phyloP scores from a whole-genome alignment of 768 basidiomycete genomes.

The Filobasidium wieringae region DNA sequence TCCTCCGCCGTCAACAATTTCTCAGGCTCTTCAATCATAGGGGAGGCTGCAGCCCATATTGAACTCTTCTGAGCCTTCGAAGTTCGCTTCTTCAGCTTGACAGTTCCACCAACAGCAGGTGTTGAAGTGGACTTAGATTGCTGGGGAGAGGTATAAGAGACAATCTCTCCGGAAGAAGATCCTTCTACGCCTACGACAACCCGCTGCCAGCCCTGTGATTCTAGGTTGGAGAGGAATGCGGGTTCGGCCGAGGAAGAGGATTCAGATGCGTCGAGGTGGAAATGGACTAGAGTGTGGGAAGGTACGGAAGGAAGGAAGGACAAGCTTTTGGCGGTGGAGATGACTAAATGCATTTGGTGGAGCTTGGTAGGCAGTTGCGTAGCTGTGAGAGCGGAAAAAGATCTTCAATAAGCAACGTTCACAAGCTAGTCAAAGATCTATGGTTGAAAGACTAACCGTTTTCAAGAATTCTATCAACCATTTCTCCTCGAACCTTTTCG shows the following conservation, averaged over 20 bases:
- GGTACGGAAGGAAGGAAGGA: constrained; percentile 27
- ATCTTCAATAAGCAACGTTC: neutral
- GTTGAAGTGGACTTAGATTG: constrained; percentile 4
- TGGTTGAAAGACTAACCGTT: constrained; percentile 24
- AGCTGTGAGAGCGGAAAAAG: constrained; percentile 15
- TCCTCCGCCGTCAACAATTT: constrained; percentile 73
- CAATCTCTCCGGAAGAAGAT: constrained; percentile 9
- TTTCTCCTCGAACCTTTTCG: constrained; percentile 29
- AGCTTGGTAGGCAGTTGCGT: constrained; percentile 28
- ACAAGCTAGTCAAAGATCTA: neutral
- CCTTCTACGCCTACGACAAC: constrained; percentile 2
- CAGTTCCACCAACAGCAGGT: constrained; percentile 13
- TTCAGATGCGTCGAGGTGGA: constrained; percentile 23
- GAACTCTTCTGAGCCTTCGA: constrained; percentile 73
- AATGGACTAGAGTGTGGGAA: constrained; percentile 29
- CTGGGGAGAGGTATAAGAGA: neutral
- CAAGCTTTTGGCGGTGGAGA: constrained; percentile 26
- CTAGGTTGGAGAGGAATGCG: constrained; percentile 5
- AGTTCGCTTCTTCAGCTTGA: constrained; percentile 27
- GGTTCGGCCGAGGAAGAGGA: neutral
- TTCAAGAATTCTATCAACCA: constrained; percentile 36
- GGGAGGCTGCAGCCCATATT: constrained; percentile 68
- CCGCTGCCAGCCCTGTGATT: constrained; percentile 1
- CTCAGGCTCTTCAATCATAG: constrained; percentile 56
- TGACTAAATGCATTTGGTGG: constrained; percentile 28